Evolutionary conservation across 108 stramenopile species (phyloP).

Genomic region (Skeletonema marinoi): DNA sequence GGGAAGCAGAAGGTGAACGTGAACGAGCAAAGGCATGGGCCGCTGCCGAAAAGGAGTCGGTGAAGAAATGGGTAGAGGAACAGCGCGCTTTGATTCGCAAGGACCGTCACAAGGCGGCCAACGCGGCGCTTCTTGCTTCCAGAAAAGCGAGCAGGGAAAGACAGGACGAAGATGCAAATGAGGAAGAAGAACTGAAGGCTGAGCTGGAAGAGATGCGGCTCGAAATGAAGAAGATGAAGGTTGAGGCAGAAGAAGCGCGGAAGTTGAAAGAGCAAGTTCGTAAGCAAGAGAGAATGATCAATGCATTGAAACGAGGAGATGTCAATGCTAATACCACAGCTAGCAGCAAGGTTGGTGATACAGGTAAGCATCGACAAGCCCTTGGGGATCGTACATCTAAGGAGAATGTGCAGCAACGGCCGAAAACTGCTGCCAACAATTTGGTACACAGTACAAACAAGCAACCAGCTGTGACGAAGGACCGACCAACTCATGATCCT

Average conservation of each 20-base stretch:
- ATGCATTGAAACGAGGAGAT: constrained; percentile 11
- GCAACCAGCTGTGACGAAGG: background rate
- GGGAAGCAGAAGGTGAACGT: constrained; percentile 50
- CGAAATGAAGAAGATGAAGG: constrained; percentile 68
- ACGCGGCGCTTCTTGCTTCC: constrained; percentile 48
- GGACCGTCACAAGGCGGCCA: constrained; percentile 52
- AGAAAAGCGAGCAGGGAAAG: constrained; percentile 26
- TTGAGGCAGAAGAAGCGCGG: constrained; percentile 31
- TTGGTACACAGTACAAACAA: background rate
- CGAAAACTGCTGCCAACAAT: constrained; percentile 6
- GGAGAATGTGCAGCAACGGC: constrained; percentile 7
- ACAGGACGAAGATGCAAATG: background rate
- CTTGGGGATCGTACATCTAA: constrained; percentile 18
- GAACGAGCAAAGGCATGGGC: constrained; percentile 57
- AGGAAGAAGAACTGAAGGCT: constrained; percentile 39
- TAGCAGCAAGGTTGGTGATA: background rate
- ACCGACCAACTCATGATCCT: constrained; percentile 15
- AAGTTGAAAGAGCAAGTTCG: constrained; percentile 38
- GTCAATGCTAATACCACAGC: background rate
- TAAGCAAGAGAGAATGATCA: constrained; percentile 35
- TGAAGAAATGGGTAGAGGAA: constrained; percentile 47
- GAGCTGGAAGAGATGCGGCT: constrained; percentile 67
- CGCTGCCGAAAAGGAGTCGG: constrained; percentile 43
- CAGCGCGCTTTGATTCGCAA: constrained; percentile 45
- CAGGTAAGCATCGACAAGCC: background rate